Evolutionary conservation across 768 basidiomycete genomes (phyloP), one percentile per base, ranked within the genome.

Genomic region (Pleurotus djamor): DNA sequence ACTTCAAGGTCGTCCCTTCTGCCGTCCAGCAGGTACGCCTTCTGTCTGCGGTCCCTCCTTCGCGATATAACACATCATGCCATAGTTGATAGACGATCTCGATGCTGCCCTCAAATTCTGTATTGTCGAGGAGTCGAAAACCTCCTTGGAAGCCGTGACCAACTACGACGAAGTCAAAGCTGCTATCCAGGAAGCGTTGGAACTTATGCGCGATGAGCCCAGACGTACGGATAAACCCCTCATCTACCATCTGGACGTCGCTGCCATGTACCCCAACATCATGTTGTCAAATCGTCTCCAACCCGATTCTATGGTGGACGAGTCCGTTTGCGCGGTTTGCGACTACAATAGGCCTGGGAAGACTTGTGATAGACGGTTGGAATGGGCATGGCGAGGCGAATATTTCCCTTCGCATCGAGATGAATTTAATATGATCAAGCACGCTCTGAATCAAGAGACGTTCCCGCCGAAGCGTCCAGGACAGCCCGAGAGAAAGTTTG

Each of bases 241-340:
- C 63, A 98, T 99, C 68, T 99, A 99, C 74, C 97, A 99, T 72
- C 75, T 98, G 67, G 97, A 99, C 67, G 97, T 99, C 62, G 97
- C 97, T 2, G 97, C 97, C 63, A 99, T 99, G 97, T 98, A 99
- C 71, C 97, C 97, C 59, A 99, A 98, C 73, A 98, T 99, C 84
- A 99, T 99, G 97, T 88, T 99, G 79, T 98, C 96, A 14, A 99
- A 99, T 70, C 92, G 97, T 36, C 82, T 99, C 2, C 97, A 99
- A 66, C 97, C 97, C 2, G 97, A 99, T 74, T 97, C 97, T 1
- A 91, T 98, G 77, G 90, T 98, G 8, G 94, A 96, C 67, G 97
- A 98, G 71, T 87, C 96, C 16, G 90, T 89, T 14, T 99, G 97
- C 68, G 97, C 97, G 1, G 95, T 98, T 1, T 99, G 97, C 75